Evolutionary conservation across 176 grass and related monocot genomes (phyloP).

Genomic region (Neostapfia colusana): DNA sequence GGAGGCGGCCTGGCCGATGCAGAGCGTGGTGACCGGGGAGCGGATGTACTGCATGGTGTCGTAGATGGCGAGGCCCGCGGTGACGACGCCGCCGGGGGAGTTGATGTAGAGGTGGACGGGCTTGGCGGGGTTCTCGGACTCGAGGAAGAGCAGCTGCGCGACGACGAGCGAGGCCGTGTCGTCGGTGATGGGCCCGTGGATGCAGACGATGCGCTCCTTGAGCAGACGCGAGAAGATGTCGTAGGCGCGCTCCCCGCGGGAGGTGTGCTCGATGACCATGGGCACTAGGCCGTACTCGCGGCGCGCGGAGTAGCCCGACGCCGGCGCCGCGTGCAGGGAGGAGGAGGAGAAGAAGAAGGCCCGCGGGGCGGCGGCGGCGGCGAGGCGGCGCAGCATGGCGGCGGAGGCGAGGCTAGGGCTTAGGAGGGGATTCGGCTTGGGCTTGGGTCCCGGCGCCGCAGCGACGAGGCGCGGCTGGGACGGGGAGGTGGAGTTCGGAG

Average conservation of each 20-base stretch:
- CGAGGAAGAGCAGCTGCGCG: conserved; percentile 92
- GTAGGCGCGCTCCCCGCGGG: conserved; percentile 78
- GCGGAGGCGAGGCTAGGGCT: conserved; percentile 51
- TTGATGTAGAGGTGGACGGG: conserved; percentile 96
- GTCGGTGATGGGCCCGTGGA: conserved; percentile 84
- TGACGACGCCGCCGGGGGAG: conserved; percentile 82
- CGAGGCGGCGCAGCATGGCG: conserved; percentile 48
- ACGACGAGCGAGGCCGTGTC: conserved; percentile 73
- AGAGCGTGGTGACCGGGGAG: conserved; percentile 85
- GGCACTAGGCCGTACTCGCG: conserved; percentile 71
- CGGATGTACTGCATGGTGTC: conserved; percentile 97
- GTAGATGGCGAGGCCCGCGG: conserved; percentile 89
- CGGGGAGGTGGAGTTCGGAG: background rate
- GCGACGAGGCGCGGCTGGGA: conserved; percentile 23
- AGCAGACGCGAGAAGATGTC: conserved; percentile 88
- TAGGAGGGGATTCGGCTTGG: conserved; percentile 32
- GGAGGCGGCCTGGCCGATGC: conserved; percentile 89
- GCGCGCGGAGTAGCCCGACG: conserved; percentile 29
- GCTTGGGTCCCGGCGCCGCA: conserved; percentile 20
- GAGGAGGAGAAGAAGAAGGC: conserved; percentile 38
- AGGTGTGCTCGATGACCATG: conserved; percentile 93
- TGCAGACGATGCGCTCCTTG: conserved; percentile 93
- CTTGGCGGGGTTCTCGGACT: conserved; percentile 94
- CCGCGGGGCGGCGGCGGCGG: conserved; percentile 32
- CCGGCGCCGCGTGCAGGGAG: background rate